Percentiles rank a stretch among this genome's conserved stretches.
Conservation (phyloP, 2,329 filamentous ascomycete genomes). For the Ophiobolus disseminans region DNA sequence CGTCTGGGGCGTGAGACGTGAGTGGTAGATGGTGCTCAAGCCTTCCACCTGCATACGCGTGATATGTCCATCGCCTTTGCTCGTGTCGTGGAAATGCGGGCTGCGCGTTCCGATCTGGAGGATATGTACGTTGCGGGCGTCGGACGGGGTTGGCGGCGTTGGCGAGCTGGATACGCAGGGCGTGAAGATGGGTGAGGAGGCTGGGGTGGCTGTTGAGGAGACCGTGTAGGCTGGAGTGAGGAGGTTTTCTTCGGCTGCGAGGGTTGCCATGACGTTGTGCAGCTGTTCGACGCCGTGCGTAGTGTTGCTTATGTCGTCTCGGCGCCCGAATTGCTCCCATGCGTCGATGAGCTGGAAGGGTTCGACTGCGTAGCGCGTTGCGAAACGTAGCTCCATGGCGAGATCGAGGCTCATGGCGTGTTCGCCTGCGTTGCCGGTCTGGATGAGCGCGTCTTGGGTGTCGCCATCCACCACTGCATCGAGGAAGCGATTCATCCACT, state of each 20-base stretch:
- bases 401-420: conserved; percentile 23
- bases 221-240: no score
- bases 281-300: no score
- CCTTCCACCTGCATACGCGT: conserved; percentile 19
- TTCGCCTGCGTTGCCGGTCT: conserved; percentile 24
- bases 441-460: background rate
- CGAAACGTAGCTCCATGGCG: conserved; percentile 18
- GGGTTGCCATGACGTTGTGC: no score
- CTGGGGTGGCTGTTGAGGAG: no score
- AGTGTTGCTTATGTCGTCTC: no score
- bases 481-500: conserved; percentile 20
- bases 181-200: no score
- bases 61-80: conserved; percentile 19
- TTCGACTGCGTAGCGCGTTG: conserved; percentile 25
- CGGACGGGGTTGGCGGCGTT: background rate
- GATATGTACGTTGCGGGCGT: conserved; percentile 4
- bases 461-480: background rate
- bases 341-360: conserved; percentile 20
- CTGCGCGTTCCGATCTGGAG: conserved; percentile 22
- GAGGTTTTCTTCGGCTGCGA: no score
- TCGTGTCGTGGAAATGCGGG: conserved; percentile 20
- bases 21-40: conserved; percentile 23
- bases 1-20: background rate
- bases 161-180: background rate
- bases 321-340: conserved; percentile 11